phyloP scores from a whole-genome alignment of 768 basidiomycete species.

The Trametes meyenii region DNA sequence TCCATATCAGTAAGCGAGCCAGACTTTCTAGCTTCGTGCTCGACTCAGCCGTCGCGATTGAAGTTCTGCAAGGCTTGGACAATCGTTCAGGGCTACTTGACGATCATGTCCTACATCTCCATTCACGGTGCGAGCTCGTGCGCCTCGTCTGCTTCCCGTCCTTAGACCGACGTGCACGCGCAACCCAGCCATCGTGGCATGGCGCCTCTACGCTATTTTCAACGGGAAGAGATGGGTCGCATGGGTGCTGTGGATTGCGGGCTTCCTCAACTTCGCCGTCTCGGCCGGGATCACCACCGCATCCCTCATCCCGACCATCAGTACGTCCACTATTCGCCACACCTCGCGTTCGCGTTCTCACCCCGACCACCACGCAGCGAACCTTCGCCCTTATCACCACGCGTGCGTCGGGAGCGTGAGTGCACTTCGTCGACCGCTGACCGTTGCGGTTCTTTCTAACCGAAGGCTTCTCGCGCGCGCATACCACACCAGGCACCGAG shows the following conservation, averaged over 20 bases:
- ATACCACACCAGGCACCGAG: slow-evolving; percentile 24
- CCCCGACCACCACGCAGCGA: slow-evolving; percentile 12
- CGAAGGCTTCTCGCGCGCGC: not conserved
- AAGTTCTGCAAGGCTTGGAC: slow-evolving; percentile 35
- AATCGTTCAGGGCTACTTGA: slow-evolving; percentile 30
- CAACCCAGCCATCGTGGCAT: slow-evolving; percentile 29
- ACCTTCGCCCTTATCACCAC: slow-evolving; percentile 28
- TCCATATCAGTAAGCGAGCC: slow-evolving; percentile 19
- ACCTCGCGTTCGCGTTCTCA: not conserved
- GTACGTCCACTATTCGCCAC: slow-evolving; percentile 13
- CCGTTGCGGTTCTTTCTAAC: not conserved
- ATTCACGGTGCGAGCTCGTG: slow-evolving; percentile 27
- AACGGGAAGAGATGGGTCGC: slow-evolving; percentile 29
- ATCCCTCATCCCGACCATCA: slow-evolving; percentile 28
- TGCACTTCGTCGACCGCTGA: not conserved
- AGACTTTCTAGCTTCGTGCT: too few species aligned
- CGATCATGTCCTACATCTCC: slow-evolving; percentile 33
- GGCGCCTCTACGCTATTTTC: slow-evolving; percentile 31
- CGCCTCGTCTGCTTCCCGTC: not conserved
- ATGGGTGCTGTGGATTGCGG: slow-evolving; percentile 27
- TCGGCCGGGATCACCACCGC: slow-evolving; percentile 29
- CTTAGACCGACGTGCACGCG: too few species aligned
- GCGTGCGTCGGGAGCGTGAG: slow-evolving; percentile 32
- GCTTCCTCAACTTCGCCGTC: slow-evolving; percentile 25
- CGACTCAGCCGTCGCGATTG: not conserved